Conservation (phyloP, 179 eudicot genomes). For the Monotropa hypopitys region DNA sequence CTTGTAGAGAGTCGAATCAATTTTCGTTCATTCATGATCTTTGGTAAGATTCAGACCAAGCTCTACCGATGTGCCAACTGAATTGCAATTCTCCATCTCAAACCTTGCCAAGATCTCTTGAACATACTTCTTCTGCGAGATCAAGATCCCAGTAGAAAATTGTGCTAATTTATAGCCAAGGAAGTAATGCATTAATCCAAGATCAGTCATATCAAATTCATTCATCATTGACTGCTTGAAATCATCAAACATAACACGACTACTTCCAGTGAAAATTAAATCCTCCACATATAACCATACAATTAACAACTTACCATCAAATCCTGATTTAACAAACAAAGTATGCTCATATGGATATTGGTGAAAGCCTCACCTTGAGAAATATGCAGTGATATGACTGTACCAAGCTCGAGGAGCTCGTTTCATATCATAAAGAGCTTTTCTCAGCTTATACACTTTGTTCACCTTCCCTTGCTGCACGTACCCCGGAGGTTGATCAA, state of each 20-base stretch:
- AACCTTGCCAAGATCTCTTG: neutral
- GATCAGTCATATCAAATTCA: neutral
- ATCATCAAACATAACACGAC: no score
- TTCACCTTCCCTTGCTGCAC: neutral
- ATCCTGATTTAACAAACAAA: neutral
- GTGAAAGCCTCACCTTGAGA: neutral
- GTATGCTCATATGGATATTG: slow-evolving; percentile 3
- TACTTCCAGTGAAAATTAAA: no score
- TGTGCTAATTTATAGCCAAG: neutral
- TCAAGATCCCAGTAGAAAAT: neutral
- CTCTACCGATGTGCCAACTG: neutral
- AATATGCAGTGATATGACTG: neutral
- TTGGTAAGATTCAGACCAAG: neutral
- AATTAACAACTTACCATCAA: neutral
- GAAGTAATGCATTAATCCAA: neutral
- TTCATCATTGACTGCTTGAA: no score
- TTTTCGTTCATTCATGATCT: neutral
- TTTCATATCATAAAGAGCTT: neutral
- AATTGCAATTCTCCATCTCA: neutral
- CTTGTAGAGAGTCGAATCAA: neutral
- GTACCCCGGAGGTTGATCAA: neutral
- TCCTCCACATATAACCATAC: neutral
- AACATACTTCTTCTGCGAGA: neutral
- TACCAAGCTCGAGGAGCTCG: slow-evolving; percentile 1
- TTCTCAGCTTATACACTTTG: neutral